A percentile compares a stretch with the other conserved stretches of the same genome.
Evolutionary conservation across 2,329 filamentous ascomycete genomes (phyloP).

Genomic region (Pestalotiopsis sp.): DNA sequence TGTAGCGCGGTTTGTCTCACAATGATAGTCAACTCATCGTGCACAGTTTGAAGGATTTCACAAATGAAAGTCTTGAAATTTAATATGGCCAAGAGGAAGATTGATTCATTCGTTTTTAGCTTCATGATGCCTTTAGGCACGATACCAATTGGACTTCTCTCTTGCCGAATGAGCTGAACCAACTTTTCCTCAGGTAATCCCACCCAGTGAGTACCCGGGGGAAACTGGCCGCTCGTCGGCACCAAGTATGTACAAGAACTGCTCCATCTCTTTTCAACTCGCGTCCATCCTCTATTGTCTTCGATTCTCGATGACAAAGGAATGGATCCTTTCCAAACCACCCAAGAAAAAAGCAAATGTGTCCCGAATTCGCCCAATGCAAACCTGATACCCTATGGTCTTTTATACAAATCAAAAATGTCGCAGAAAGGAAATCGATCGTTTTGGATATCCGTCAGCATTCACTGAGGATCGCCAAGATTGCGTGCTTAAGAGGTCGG

Average conservation of each 20-base stretch:
- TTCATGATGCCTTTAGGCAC: background rate
- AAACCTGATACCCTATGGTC: background rate
- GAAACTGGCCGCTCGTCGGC: constrained; percentile 7
- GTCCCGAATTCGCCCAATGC: background rate
- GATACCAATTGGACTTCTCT: background rate
- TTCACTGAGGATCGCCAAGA: background rate
- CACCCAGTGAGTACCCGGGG: constrained; percentile 14
- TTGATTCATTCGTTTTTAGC: background rate
- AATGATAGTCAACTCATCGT: too few species aligned
- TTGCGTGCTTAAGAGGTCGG: background rate
- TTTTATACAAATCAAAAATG: background rate
- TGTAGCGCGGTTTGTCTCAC: too few species aligned
- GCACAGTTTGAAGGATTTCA: background rate
- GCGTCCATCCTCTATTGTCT: background rate
- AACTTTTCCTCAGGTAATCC: background rate
- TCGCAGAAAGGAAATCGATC: background rate
- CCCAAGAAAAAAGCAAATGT: background rate
- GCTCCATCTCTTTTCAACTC: constrained; percentile 16
- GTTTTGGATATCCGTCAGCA: background rate
- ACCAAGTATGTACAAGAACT: constrained; percentile 19
- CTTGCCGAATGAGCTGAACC: constrained; percentile 14
- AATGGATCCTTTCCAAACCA: background rate
- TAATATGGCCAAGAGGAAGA: constrained; percentile 15
- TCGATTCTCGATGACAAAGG: background rate
- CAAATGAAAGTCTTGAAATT: background rate